A percentile compares a stretch with the other conserved stretches of the same genome.
Evolutionary conservation across 495 filamentous ascomycete species (phyloP).

Genomic region (Lasiosphaeria ovina): DNA sequence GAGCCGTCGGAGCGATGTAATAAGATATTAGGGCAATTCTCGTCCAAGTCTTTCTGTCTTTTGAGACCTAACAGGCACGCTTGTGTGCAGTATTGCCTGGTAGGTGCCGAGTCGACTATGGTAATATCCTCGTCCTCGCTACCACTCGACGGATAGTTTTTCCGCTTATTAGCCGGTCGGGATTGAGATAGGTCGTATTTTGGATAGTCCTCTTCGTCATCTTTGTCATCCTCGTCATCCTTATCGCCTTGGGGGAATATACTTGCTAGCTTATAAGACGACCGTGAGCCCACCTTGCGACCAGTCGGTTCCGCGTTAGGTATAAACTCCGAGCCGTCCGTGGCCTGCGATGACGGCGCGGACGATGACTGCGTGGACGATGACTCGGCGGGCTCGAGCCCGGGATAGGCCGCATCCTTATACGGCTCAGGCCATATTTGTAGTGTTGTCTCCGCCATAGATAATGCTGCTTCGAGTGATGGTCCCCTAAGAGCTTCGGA

Average conservation of each 20-base stretch:
- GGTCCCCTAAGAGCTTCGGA: slow-evolving; percentile 5
- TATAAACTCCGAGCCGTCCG: not conserved
- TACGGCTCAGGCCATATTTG: not conserved
- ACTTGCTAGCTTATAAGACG: not conserved
- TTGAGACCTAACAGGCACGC: slow-evolving; percentile 5
- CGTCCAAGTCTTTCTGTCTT: not conserved
- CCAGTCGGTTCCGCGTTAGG: not conserved
- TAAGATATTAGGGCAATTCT: not conserved
- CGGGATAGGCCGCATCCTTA: not conserved
- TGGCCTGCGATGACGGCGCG: not conserved
- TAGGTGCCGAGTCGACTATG: not conserved
- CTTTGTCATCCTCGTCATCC: not conserved
- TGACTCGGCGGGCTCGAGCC: not conserved
- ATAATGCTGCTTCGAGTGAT: not conserved
- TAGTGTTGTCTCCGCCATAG: not conserved
- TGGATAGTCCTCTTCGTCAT: not conserved
- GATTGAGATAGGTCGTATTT: not conserved
- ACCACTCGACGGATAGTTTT: not conserved
- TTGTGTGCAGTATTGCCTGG: slow-evolving; percentile 6
- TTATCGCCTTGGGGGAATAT: not conserved
- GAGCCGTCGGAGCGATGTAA: not conserved
- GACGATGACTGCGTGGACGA: not conserved
- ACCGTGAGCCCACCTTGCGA: not conserved
- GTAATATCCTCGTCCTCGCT: not conserved
- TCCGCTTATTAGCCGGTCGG: not conserved